Base-by-base conservation (phyloP, 2,329 filamentous ascomycete species). In the Calonectria naviculata region DNA sequence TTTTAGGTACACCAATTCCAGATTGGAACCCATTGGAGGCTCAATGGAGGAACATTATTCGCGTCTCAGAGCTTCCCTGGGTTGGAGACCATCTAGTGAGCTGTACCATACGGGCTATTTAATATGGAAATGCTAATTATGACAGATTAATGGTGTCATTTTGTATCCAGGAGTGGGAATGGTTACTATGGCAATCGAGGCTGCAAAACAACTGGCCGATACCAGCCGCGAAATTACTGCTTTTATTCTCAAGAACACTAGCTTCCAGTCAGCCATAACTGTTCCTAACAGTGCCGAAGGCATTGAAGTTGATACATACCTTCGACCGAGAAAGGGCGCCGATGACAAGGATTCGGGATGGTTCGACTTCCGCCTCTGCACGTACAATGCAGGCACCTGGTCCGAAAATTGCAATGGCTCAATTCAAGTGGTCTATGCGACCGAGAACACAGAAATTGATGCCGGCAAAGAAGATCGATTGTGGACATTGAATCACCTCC, bases 301-400 rank as follows among this genome's bases (percentile, higher is more conserved):
- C 13, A 56, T 56, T n/a, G 52, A 56, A n/a, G 31, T 56, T 24
- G 52, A 56, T 34, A 56, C 52, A 36, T 56, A 24, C 31, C 52
- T 56, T 56, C 29, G 52, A n/a, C 52, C 52, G 4, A 34, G 52
- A 29, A 56, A 38, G 31, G 52, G 36, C 36, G 52, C 52, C 13
- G 52, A 56, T 21, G 52, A 56, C 31, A 56, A 56, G 12, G 52
- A 56, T 24, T 38, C 52, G 24, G 52, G 52, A n/a, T 56, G 52
- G 52, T 56, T 56, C 19, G 52, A 38, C 13, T 46, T 67, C 9
- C 42, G 29, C 9, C 34, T 44, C 2, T 84, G 84, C 70, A 80
- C 78, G 0, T 85, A 79, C 63, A 29, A 84, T 83, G 1, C 83
- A 85, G 54, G 79, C 83, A 3, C 83, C 81, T 13, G 47, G 69